phyloP scores from a whole-genome alignment of 2,329 filamentous ascomycete species.

The Fusarium austroafricanum region DNA sequence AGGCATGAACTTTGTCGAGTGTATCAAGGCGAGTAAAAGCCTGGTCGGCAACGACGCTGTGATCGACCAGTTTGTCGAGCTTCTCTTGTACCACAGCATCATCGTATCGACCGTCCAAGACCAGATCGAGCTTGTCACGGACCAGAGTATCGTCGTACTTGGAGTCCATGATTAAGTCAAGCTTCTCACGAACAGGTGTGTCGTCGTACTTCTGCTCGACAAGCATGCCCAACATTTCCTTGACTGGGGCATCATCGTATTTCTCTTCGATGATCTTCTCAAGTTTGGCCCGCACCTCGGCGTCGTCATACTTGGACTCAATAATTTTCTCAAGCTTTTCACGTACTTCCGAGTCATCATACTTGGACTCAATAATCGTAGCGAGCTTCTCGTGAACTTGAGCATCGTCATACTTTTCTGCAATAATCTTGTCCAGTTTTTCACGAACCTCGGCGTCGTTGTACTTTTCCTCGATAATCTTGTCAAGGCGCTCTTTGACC shows the following conservation, averaged over 20 bases:
- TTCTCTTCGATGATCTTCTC: conserved; percentile 42
- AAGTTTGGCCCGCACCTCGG: conserved; percentile 43
- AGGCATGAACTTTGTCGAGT: conserved; percentile 88
- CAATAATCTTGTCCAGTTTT: conserved; percentile 23
- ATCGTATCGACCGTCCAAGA: conserved; percentile 62
- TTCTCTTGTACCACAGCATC: conserved; percentile 53
- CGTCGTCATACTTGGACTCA: conserved; percentile 70
- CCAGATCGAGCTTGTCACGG: conserved; percentile 46
- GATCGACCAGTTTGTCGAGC: conserved; percentile 65
- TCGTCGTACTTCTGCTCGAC: conserved; percentile 48
- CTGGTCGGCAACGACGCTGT: conserved; percentile 74
- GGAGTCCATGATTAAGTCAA: conserved; percentile 53
- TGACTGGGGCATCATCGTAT: conserved; percentile 48
- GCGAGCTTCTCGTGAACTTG: conserved; percentile 63
- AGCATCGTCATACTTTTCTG: conserved; percentile 67
- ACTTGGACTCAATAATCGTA: conserved; percentile 50
- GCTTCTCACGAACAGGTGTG: conserved; percentile 51
- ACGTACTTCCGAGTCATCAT: conserved; percentile 47
- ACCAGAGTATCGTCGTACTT: conserved; percentile 51
- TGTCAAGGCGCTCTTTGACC: conserved; percentile 47
- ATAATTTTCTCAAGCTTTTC: conserved; percentile 48
- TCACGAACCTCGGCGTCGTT: conserved; percentile 19
- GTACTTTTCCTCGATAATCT: conserved; percentile 26
- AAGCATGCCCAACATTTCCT: conserved; percentile 42
- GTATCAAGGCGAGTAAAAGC: conserved; percentile 81